Conservation (phyloP, 108 stramenopile species). For the Chaetoceros muelleri region DNA sequence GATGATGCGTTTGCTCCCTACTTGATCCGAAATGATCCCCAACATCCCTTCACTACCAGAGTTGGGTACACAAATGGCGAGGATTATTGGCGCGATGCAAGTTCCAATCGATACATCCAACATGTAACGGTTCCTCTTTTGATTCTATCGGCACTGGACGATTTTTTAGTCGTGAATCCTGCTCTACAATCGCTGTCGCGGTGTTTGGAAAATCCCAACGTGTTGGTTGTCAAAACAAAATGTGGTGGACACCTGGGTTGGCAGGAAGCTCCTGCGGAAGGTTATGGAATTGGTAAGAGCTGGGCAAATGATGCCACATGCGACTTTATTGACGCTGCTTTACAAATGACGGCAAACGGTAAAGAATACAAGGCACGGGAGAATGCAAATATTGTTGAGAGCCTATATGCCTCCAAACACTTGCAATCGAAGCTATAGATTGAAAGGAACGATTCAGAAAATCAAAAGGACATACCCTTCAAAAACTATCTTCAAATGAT, state of each 20-base stretch:
- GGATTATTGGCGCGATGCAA: constrained; percentile 62
- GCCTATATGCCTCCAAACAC: background rate
- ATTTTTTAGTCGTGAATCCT: constrained; percentile 54
- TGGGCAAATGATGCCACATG: constrained; percentile 76
- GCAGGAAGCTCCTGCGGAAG: constrained; percentile 61
- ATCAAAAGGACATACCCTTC: too few species aligned
- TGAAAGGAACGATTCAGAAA: too few species aligned
- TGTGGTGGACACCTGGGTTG: constrained; percentile 86
- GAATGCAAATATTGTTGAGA: background rate
- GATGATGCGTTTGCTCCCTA: constrained; percentile 58
- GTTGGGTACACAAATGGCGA: constrained; percentile 58
- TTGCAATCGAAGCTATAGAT: background rate
- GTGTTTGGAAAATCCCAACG: constrained; percentile 69
- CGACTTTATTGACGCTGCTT: constrained; percentile 73
- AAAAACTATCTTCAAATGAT: background rate
- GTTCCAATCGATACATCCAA: constrained; percentile 48
- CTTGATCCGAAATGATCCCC: constrained; percentile 42
- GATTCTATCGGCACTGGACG: constrained; percentile 66
- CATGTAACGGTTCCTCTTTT: constrained; percentile 69
- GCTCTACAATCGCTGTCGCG: constrained; percentile 43
- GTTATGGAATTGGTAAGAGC: constrained; percentile 42
- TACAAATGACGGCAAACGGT: constrained; percentile 29
- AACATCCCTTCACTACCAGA: constrained; percentile 44
- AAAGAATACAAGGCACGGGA: constrained; percentile 5
- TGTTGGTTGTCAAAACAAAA: constrained; percentile 65